Conservation (phyloP, 2,329 filamentous ascomycete species). For the Apiospora hydei region DNA sequence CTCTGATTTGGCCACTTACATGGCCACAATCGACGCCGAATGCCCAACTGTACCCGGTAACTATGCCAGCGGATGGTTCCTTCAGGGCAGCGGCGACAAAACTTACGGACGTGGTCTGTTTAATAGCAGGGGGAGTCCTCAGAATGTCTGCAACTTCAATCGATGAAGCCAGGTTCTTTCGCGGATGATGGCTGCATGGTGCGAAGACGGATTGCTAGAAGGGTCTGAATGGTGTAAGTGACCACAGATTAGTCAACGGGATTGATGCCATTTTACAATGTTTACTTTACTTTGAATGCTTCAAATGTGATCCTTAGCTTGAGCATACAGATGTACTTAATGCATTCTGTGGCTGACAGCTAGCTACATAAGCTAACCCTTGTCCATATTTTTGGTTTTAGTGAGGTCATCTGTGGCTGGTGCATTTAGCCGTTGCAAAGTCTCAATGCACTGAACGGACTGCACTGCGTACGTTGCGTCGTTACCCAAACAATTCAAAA, state of each 20-base stretch:
- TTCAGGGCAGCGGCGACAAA: not conserved
- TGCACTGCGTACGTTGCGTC: slow-evolving; percentile 20
- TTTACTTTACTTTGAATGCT: not conserved
- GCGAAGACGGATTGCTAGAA: not conserved
- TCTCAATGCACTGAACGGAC: slow-evolving; percentile 5
- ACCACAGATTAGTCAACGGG: not conserved
- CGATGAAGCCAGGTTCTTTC: not conserved
- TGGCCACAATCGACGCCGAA: not conserved
- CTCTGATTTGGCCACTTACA: not conserved
- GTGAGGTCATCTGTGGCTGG: slow-evolving; percentile 26
- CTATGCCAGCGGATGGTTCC: not conserved
- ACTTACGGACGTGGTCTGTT: not conserved
- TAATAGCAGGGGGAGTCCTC: not conserved
- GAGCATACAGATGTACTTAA: no score
- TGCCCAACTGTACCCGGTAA: not conserved
- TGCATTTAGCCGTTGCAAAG: slow-evolving; percentile 23
- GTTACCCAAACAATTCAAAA: not conserved
- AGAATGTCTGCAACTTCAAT: not conserved
- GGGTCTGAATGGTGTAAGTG: not conserved
- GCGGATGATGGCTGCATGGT: not conserved
- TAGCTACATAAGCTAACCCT: not conserved
- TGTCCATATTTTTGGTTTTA: not conserved
- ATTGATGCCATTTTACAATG: no score
- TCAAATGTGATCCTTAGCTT: not conserved
- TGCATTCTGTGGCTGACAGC: not conserved